phyloP scores from a whole-genome alignment of 75 land plant genomes.

The Pinus albicaulis region DNA sequence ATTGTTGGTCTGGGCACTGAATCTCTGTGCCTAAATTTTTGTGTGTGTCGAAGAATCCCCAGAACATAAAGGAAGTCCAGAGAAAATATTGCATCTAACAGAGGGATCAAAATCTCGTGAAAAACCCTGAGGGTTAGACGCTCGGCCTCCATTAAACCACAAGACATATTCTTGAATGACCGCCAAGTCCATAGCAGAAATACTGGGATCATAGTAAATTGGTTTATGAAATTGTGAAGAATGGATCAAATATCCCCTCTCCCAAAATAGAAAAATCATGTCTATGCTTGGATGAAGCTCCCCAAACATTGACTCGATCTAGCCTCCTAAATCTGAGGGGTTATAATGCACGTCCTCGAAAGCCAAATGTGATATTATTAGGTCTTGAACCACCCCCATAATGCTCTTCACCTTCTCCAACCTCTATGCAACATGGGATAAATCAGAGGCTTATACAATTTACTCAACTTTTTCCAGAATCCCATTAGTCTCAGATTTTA shows the following conservation, averaged over 20 bases:
- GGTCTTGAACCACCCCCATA: slow-evolving; percentile 24
- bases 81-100: not conserved
- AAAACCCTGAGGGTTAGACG: not conserved
- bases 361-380: slow-evolving; percentile 28
- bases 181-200: slow-evolving; percentile 14
- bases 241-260: not conserved
- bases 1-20: slow-evolving; percentile 2
- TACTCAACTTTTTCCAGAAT: slow-evolving; percentile 62
- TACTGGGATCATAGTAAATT: not conserved
- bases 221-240: too few species aligned
- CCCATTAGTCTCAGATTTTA: slow-evolving; percentile 33
- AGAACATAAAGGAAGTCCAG: not conserved
- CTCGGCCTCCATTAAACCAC: slow-evolving; percentile 5
- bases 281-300: slow-evolving; percentile 34
- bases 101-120: not conserved
- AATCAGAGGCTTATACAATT: slow-evolving; percentile 52
- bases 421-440: slow-evolving; percentile 59
- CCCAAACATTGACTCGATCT: slow-evolving; percentile 75
- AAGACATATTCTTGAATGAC: not conserved
- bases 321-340: slow-evolving; percentile 70
- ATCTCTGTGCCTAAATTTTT: not conserved
- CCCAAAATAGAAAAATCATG: not conserved
- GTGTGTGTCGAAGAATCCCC: not conserved
- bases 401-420: slow-evolving; percentile 58
- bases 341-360: slow-evolving; percentile 64